Percentiles rank a stretch among this genome's conserved stretches.
Conservation (phyloP, 768 basidiomycete genomes). For the Xerocomellus amylosporus region DNA sequence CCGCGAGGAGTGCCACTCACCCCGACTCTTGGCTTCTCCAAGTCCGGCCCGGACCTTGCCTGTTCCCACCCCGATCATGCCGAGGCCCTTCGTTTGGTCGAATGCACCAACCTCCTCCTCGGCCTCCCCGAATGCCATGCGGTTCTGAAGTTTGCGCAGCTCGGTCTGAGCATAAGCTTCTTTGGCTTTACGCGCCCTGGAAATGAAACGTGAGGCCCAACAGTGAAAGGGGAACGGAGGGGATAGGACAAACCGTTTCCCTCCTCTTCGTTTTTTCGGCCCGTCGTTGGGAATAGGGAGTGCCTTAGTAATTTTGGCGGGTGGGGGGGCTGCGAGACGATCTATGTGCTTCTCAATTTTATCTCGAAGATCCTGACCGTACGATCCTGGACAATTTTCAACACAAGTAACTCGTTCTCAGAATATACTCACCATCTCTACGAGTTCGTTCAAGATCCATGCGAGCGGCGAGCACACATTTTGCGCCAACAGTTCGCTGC, state of each 20-base stretch:
- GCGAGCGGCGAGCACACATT: constrained; percentile 83
- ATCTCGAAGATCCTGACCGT: constrained; percentile 74
- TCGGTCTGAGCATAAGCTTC: constrained; percentile 98
- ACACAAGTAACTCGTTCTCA: neutral
- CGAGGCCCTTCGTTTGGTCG: constrained; percentile 96
- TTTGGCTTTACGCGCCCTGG: constrained; percentile 94
- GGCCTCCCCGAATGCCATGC: constrained; percentile 92
- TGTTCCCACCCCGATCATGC: constrained; percentile 88
- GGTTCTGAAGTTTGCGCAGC: constrained; percentile 93
- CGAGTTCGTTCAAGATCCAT: constrained; percentile 89
- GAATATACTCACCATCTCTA: constrained; percentile 62
- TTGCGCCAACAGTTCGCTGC: constrained; percentile 92
- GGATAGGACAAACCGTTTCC: constrained; percentile 66
- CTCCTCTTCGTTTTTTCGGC: constrained; percentile 92
- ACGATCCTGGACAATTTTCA: constrained; percentile 50
- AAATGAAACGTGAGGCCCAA: neutral
- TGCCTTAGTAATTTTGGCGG: constrained; percentile 89
- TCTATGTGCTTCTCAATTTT: constrained; percentile 95
- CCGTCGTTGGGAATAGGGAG: constrained; percentile 94
- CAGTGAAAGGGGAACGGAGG: neutral
- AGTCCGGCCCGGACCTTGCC: constrained; percentile 88
- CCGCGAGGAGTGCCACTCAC: constrained; percentile 42
- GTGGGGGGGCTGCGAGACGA: constrained; percentile 88
- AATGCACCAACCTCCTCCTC: constrained; percentile 96
- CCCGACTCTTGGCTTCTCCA: constrained; percentile 89